A percentile compares a stretch with the other conserved stretches of the same genome.
Evolutionary conservation across 371 early-diverging fungal species (phyloP).

Genomic region (Fennellomyces sp.): DNA sequence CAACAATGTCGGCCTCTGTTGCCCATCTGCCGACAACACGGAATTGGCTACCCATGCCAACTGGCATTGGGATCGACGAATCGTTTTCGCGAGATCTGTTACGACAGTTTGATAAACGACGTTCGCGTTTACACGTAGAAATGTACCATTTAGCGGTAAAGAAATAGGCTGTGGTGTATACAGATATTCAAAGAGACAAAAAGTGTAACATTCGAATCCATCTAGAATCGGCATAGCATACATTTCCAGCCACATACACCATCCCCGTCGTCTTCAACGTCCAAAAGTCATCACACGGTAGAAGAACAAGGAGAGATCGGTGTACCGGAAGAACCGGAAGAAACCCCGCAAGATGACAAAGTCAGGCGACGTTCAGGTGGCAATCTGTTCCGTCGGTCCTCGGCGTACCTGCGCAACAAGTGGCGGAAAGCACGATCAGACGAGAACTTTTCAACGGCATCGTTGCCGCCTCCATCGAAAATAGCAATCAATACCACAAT

Average conservation of each 20-base stretch:
- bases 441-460: neutral
- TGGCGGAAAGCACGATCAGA: conserved; percentile 1
- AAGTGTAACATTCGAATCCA: too few relatives aligned
- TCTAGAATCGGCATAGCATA: conserved; percentile 6
- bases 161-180: neutral
- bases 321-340: neutral
- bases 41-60: conserved; percentile 16
- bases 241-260: neutral
- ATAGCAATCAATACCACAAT: conserved; percentile 50
- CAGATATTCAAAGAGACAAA: too few relatives aligned
- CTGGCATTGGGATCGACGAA: conserved; percentile 16
- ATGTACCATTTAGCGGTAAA: conserved; percentile 13
- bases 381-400: conserved; percentile 44
- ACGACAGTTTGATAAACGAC: conserved; percentile 39
- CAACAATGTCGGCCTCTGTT: conserved; percentile 13
- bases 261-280: neutral
- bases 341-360: neutral
- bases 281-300: neutral
- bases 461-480: conserved; percentile 26
- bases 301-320: neutral
- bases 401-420: conserved; percentile 47
- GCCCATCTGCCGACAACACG: conserved; percentile 3
- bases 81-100: conserved; percentile 42
- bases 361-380: conserved; percentile 29
- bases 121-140: conserved; percentile 36